phyloP scores from a whole-genome alignment of 164 flowering plant species.

The Taxillus chinensis region DNA sequence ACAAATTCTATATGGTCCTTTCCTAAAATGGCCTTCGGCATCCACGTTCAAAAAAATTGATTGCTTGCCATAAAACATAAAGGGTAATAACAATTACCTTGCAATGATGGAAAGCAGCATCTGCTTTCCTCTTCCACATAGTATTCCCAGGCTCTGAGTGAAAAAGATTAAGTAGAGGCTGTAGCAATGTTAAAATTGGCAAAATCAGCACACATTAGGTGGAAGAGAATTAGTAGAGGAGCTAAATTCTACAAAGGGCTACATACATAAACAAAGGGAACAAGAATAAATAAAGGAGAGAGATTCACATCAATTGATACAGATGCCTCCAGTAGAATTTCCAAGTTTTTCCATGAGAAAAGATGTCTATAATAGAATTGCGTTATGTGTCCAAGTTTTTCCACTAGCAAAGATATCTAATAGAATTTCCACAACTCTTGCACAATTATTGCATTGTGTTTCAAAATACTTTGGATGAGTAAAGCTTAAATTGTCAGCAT shows the following conservation, averaged over 20 bases:
- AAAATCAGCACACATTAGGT: neutral
- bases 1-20: neutral
- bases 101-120: constrained; percentile 62
- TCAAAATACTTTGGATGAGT: too few relatives aligned
- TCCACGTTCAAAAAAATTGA: neutral
- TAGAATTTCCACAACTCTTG: too few relatives aligned
- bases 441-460: too few relatives aligned
- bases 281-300: too few relatives aligned
- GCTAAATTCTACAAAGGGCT: neutral
- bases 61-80: neutral
- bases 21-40: neutral
- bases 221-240: neutral
- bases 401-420: too few relatives aligned
- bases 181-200: constrained; percentile 13
- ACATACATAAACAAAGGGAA: neutral
- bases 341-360: too few relatives aligned
- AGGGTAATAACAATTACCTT: constrained; percentile 31
- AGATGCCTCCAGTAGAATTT: too few relatives aligned
- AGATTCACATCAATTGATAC: too few relatives aligned
- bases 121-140: constrained; percentile 87
- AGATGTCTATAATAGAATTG: too few relatives aligned
- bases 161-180: constrained; percentile 80
- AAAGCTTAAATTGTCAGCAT: too few relatives aligned
- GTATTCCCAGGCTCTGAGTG: constrained; percentile 76
- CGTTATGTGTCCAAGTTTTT: too few relatives aligned